phyloP scores from a whole-genome alignment of 495 filamentous ascomycete genomes.

The Neurospora intermedia region DNA sequence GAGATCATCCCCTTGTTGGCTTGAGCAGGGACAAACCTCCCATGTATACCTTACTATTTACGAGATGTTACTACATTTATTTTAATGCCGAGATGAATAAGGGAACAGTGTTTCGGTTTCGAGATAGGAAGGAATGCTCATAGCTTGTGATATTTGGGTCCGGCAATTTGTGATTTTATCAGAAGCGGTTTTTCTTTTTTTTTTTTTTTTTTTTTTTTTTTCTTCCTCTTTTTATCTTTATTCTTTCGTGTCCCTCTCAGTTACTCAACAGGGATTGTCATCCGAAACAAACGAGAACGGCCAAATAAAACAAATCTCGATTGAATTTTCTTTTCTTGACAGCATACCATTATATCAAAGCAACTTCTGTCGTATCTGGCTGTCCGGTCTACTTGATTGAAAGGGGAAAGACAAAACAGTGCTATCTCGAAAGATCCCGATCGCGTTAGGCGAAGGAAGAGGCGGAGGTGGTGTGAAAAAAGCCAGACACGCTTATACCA shows the following conservation, averaged over 20 bases:
- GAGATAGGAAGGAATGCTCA: background rate
- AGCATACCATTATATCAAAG: background rate
- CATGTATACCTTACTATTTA: background rate
- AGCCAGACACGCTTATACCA: too few species aligned
- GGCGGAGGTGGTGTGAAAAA: background rate
- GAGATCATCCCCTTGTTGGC: background rate
- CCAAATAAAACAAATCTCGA: background rate
- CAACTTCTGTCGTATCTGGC: background rate
- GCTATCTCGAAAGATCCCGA: background rate
- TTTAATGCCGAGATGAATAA: background rate
- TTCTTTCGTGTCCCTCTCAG: background rate
- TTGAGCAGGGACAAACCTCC: background rate
- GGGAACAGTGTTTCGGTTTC: slow-evolving; percentile 7
- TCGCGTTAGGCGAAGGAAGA: background rate
- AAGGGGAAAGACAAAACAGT: background rate
- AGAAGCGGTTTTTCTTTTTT: background rate
- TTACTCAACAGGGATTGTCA: background rate
- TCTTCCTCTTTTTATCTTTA: background rate
- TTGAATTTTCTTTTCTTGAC: background rate
- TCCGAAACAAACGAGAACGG: background rate
- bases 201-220: background rate
- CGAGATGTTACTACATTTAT: background rate
- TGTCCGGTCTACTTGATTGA: background rate
- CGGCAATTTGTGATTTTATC: background rate
- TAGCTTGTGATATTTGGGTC: background rate